Percentiles rank a stretch among this genome's conserved stretches.
Evolutionary conservation across 305 asterid species (phyloP).

Genomic region (Caryopteris hybrid): DNA sequence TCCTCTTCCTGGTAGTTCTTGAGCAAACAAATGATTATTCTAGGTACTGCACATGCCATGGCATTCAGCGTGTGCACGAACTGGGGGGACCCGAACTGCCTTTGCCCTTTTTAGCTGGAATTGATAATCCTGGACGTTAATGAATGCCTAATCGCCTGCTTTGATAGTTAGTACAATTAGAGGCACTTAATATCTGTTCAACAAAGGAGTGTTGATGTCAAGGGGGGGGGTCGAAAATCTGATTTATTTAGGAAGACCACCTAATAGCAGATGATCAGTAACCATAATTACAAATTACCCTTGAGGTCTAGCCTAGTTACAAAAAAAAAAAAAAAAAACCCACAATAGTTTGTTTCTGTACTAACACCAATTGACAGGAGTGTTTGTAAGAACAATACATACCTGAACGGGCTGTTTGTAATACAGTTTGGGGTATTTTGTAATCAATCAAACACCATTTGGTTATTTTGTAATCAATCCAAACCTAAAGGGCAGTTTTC

Average conservation of each 20-base stretch:
- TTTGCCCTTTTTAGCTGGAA: conserved; percentile 60
- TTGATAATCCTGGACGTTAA: conserved; percentile 64
- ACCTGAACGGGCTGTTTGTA: not conserved
- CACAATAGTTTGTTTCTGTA: not conserved
- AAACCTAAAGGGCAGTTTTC: too few species aligned
- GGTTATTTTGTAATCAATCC: too few species aligned
- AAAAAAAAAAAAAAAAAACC: not conserved
- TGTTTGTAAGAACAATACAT: not conserved
- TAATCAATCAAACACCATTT: not conserved
- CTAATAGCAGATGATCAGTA: not conserved
- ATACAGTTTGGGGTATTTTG: not conserved
- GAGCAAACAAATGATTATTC: conserved; percentile 88
- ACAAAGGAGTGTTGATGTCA: conserved; percentile 4
- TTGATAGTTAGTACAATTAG: conserved; percentile 95
- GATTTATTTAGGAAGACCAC: not conserved
- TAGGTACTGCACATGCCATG: conserved; percentile 93
- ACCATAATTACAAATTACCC: not conserved
- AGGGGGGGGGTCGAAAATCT: not conserved
- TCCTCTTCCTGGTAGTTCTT: conserved; percentile 96
- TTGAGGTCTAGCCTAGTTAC: not conserved
- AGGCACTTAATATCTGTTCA: conserved; percentile 91
- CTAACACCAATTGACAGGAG: not conserved
- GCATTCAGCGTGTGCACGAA: conserved; percentile 94
- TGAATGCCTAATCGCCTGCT: conserved; percentile 89
- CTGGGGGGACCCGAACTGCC: conserved; percentile 48